Percentiles rank a stretch among this genome's conserved stretches.
phyloP scores from a whole-genome alignment of 2,329 filamentous ascomycete genomes.

The Diplodia scrobiculata region DNA sequence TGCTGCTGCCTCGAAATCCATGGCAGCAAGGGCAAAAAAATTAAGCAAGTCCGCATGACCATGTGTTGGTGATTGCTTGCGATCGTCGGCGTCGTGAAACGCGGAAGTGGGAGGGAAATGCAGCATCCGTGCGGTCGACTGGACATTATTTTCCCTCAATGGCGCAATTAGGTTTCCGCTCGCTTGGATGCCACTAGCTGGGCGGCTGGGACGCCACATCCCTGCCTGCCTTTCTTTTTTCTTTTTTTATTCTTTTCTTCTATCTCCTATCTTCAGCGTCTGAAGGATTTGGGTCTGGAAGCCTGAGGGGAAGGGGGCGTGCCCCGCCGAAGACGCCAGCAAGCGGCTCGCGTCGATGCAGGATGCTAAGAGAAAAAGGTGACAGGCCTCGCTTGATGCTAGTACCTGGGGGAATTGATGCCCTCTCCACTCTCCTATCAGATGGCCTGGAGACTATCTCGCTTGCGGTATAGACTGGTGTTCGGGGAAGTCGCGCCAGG shows the following conservation, averaged over 20 bases:
- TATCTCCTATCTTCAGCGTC: not conserved
- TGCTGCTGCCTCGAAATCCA: slow-evolving; percentile 3
- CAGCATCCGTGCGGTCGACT: not conserved
- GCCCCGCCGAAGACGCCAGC: not conserved
- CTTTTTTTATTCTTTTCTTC: not conserved
- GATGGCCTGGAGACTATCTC: not conserved
- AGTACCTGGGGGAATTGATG: slow-evolving; percentile 4
- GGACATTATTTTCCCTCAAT: slow-evolving; percentile 1
- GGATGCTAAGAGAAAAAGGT: not conserved
- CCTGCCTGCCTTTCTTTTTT: not conserved
- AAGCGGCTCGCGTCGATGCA: not conserved
- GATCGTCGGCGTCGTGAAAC: slow-evolving; percentile 1
- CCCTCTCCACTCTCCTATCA: slow-evolving; percentile 4
- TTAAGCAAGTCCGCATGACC: not conserved
- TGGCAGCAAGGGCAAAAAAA: not conserved
- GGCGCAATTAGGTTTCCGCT: slow-evolving; percentile 3
- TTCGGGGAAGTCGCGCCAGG: not conserved
- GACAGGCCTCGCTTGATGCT: slow-evolving; percentile 9
- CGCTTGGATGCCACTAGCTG: slow-evolving; percentile 2
- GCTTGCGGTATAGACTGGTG: not conserved
- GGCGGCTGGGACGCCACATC: not conserved
- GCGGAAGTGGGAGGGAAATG: slow-evolving; percentile 5
- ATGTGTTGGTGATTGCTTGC: not conserved
- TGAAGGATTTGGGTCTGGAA: not conserved
- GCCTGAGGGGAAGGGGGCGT: not conserved